A percentile compares a stretch with the other conserved stretches of the same genome.
Conservation (phyloP, 2,329 filamentous ascomycete species). For the Grosmannia serpens region DNA sequence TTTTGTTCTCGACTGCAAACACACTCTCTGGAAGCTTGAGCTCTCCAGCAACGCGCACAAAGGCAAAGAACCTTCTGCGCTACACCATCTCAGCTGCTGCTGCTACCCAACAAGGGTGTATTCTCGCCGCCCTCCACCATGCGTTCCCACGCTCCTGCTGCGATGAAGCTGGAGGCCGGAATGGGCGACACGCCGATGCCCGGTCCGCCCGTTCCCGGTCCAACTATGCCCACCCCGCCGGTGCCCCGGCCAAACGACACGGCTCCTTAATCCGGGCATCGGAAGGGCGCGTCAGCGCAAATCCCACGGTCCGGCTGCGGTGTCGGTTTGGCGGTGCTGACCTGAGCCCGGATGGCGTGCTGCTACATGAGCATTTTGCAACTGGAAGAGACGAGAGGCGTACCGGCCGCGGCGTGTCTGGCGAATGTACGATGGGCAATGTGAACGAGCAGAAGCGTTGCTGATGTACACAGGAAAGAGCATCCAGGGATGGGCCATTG, state of each 20-base stretch:
- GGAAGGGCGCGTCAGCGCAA: too few relatives aligned
- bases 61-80: too few relatives aligned
- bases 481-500: neutral
- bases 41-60: too few relatives aligned
- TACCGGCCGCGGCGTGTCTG: neutral
- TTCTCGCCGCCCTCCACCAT: neutral
- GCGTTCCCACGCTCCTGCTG: neutral
- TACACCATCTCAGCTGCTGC: neutral
- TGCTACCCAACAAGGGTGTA: neutral
- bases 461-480: neutral
- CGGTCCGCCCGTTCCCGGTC: slow-evolving; percentile 10
- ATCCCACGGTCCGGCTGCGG: too few relatives aligned
- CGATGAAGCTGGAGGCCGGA: neutral
- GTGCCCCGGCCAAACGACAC: slow-evolving; percentile 4
- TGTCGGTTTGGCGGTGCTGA: neutral
- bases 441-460: neutral
- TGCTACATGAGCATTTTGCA: too few relatives aligned
- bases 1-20: too few relatives aligned
- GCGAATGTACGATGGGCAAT: neutral
- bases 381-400: neutral
- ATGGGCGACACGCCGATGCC: slow-evolving; percentile 6
- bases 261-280: neutral
- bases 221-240: too few relatives aligned
- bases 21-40: too few relatives aligned
- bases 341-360: too few relatives aligned